Conservation (phyloP, 108 stramenopile genomes). For the Parietichytrium sp. region DNA sequence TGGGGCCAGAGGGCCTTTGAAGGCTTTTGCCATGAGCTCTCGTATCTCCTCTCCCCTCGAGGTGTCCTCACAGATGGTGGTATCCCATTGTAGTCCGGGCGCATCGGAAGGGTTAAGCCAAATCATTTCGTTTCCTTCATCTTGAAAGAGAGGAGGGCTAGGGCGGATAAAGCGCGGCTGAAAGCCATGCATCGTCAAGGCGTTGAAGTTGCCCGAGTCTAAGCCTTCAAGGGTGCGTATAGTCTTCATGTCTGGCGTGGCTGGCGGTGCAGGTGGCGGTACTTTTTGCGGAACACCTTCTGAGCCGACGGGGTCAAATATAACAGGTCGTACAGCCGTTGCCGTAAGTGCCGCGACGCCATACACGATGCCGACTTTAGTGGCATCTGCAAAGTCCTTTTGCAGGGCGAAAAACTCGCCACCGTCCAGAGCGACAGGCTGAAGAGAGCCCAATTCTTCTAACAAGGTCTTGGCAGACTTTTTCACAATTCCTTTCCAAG, state of each 20-base stretch:
- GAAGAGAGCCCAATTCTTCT: not conserved
- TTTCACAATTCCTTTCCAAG: not conserved
- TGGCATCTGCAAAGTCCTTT: not conserved
- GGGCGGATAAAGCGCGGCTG: conserved; percentile 56
- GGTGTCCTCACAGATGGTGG: conserved; percentile 51
- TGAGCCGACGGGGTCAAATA: not conserved
- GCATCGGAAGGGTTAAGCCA: conserved; percentile 60
- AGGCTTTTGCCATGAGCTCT: conserved; percentile 57
- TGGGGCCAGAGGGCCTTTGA: conserved; percentile 54
- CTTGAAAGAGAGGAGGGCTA: conserved; percentile 49
- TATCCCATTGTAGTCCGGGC: conserved; percentile 61
- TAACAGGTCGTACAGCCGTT: not conserved
- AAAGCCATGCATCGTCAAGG: conserved; percentile 44
- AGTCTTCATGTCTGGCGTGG: conserved; percentile 41
- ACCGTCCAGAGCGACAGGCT: not conserved
- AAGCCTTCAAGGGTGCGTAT: conserved; percentile 44
- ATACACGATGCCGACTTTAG: not conserved
- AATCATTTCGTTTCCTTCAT: conserved; percentile 50
- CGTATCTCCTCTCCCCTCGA: conserved; percentile 52
- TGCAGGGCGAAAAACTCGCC: not conserved
- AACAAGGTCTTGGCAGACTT: not conserved
- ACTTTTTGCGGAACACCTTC: not conserved
- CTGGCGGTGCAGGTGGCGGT: not conserved
- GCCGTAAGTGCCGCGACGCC: not conserved
- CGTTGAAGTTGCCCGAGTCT: conserved; percentile 33